These are phyloP conservation scores for Kingdonia uniflora DNA, from an alignment of 164 flowering plant species.

Conservation along the genomic window DNA sequence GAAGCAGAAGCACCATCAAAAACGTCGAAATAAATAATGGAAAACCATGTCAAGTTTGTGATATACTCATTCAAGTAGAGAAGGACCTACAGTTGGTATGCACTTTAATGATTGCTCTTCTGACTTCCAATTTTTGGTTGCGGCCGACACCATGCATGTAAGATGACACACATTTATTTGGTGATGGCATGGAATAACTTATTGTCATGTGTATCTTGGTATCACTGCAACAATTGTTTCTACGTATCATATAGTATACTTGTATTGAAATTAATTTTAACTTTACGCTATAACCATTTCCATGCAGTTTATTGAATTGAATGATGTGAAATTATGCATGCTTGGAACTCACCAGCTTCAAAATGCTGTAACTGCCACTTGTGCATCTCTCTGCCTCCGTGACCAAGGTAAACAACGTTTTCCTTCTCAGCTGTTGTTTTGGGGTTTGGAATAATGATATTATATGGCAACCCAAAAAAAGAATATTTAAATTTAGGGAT, in stretches of 20 bases:
- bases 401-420: constrained; percentile 37
- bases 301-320: constrained; percentile 52
- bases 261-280: background rate
- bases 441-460: too few species aligned
- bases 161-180: too few species aligned
- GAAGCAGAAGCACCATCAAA: constrained; percentile 41
- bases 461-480: too few species aligned
- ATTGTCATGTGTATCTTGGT: too few species aligned
- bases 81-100: constrained; percentile 51
- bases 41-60: constrained; percentile 54
- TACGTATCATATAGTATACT: too few species aligned
- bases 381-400: constrained; percentile 71
- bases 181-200: too few species aligned
- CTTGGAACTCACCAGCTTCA: constrained; percentile 86
- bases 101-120: background rate
- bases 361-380: constrained; percentile 77
- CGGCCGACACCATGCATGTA: too few species aligned
- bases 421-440: background rate
- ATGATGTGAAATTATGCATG: constrained; percentile 51
- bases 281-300: background rate
- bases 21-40: constrained; percentile 25
- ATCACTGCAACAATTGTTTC: too few species aligned
- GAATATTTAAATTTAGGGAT: too few species aligned
- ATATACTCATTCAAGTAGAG: constrained; percentile 42
- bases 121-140: background rate